Evolutionary conservation across 495 filamentous ascomycete genomes (phyloP), one percentile per base, ranked within the genome.

Genomic region (Patellaria atrata): DNA sequence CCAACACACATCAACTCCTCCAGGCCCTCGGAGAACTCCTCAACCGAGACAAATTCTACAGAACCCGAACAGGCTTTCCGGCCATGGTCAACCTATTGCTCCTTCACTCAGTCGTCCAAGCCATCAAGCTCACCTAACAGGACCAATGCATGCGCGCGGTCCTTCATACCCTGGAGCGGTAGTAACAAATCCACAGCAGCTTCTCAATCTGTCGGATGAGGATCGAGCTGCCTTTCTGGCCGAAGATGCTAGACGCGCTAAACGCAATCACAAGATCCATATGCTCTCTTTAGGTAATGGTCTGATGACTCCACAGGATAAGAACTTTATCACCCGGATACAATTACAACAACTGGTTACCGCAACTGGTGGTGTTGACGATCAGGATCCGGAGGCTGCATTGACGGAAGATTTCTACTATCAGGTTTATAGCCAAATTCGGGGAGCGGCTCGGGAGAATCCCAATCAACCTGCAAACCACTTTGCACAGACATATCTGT

Each of bases 261-360:
- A 99, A 60, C 75, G 89, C 20, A 96, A 96, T 52, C 87, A 96
- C 63, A 99, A 99, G 62, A 99, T 99, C 35, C 83, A 81, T 48
- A 68, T 89, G 16, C 62, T 99, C 16, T 92, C 91, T 5, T 81
- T 77, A 47, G 86, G 91, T 48, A 96, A 99, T 51, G 91, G 89
- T 17, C 55, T 99, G 36, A 99, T 99, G 89, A 96, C 91, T 13
- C 91, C 91, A 2, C 84, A 93, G 51, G 89, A 99, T 58, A 99
- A 99, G 66, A 99, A 94, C 50, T 99, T 94, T 53, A 89, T 99
- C 38, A 94, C 91, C 7, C 74, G 91, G 10, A 96, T 99, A 33
- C 89, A 99, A 51, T 66, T 99, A 24, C 91, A 96, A 54, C 91
- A 96, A 48, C 70, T 99, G 17, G 82, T 99, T 27, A 74, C 85